Evolutionary conservation across 106 monocot species (phyloP).

Genomic region (Alisma plantagoaquatica): DNA sequence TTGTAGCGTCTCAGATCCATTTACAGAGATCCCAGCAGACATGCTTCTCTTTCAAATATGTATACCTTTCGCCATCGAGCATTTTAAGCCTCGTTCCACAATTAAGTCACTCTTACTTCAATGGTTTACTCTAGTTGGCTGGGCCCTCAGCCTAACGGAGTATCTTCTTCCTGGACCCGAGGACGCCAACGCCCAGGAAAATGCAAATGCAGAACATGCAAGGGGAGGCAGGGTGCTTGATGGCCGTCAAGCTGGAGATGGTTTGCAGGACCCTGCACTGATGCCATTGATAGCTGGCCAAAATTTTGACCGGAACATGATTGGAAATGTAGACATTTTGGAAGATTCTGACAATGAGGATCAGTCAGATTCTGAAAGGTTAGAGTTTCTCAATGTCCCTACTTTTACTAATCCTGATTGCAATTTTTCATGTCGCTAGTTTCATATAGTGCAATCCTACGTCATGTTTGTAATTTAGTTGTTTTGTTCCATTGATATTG

Average conservation of each 20-base stretch:
- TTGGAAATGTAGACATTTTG: slow-evolving; percentile 29
- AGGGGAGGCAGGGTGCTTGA: slow-evolving; percentile 44
- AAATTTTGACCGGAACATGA: slow-evolving; percentile 30
- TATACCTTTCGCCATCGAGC: slow-evolving; percentile 94
- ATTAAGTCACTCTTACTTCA: slow-evolving; percentile 71
- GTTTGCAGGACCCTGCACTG: slow-evolving; percentile 24
- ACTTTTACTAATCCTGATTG: background rate
- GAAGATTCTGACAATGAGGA: slow-evolving; percentile 75
- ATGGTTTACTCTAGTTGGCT: slow-evolving; percentile 88
- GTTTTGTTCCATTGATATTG: too few relatives aligned
- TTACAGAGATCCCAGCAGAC: slow-evolving; percentile 93
- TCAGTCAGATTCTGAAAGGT: slow-evolving; percentile 69
- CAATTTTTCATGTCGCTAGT: too few relatives aligned
- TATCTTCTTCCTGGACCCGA: slow-evolving; percentile 73
- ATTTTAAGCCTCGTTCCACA: slow-evolving; percentile 85
- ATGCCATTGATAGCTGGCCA: slow-evolving; percentile 33
- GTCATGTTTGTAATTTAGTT: too few relatives aligned
- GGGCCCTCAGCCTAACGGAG: slow-evolving; percentile 94
- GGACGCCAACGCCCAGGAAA: slow-evolving; percentile 56
- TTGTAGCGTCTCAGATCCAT: slow-evolving; percentile 86
- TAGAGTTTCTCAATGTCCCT: slow-evolving; percentile 19
- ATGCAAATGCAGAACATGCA: slow-evolving; percentile 40
- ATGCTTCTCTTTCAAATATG: slow-evolving; percentile 97
- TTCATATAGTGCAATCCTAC: too few relatives aligned
- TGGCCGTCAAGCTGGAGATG: slow-evolving; percentile 32